Percentiles rank a stretch among this genome's conserved stretches.
These are phyloP conservation scores for Dipteronia sinensis DNA, from an alignment of 345 rosid species.

Conservation along the genomic window DNA sequence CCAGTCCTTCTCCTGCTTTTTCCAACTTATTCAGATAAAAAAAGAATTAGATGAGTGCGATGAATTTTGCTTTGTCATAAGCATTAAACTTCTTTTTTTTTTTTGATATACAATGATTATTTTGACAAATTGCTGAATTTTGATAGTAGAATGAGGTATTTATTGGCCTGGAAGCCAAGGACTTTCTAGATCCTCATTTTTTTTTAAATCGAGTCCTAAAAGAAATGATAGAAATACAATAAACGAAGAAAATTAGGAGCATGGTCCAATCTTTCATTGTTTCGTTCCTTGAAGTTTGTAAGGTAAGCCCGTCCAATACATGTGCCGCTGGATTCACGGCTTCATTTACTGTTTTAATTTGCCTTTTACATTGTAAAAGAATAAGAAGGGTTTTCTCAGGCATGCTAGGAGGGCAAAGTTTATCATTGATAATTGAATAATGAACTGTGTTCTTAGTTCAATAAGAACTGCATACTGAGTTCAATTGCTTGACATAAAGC, in stretches of 20 bases:
- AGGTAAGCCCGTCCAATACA: background rate
- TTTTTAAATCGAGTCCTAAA: background rate
- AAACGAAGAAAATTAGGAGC: background rate
- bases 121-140: background rate
- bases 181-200: background rate
- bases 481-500: background rate
- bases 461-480: background rate
- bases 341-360: background rate
- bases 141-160: background rate
- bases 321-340: background rate
- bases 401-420: background rate
- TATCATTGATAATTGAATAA: background rate
- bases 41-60: background rate
- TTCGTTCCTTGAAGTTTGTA: background rate
- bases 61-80: background rate
- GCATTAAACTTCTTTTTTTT: too few species aligned
- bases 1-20: background rate
- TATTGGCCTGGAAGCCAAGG: background rate
- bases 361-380: background rate
- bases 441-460: background rate
- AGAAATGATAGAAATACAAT: background rate
- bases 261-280: background rate
- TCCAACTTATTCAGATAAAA: background rate
- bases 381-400: background rate
- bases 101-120: background rate